Base-by-base conservation (phyloP, 148 eudicot species). In the Vaccinium corymbosum region DNA sequence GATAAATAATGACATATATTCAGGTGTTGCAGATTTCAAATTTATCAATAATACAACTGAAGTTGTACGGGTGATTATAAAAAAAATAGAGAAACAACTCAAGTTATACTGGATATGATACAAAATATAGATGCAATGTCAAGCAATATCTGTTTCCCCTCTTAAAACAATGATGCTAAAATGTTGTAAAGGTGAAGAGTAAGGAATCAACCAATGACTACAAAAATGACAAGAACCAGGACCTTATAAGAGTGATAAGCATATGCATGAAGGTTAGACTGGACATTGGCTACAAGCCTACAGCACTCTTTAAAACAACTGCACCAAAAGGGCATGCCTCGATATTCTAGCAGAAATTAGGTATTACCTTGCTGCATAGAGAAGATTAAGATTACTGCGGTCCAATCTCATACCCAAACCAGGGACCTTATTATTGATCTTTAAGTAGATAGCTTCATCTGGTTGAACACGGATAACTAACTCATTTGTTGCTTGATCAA, bases 391-490 rank as follows among this genome's bases (percentile, higher is more conserved):
- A 80, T 91, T 94, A 84, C 99, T 97, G 11, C 94, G 92, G 89
- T 97, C 99, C 90, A 97, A 85, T 93, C 92, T 87, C 98, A 97
- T 94, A 32, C 94, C 95, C 87, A 97, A 81, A 19, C 99, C 99
- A 50, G 99, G 99, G 75, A 97, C 98, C 89, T 97, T 97, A 86
- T 97, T 97, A 85, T 97, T 97, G 81, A 97, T 94, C 89, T 92
- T 97, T 81, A 97, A 81, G 86, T 93, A 94, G 78, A 97, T 93
- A 59, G 91, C 97, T 91, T 97, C 99, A 86, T 94, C 97, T 27
- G 99, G 97, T 87, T 97, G 99, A 61, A 97, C 95, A 77, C 95
- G 91, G 83, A 97, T 94, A 84, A 97, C 99, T 85, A 94, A 95
- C 92, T 97, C 99, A 88, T 97, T 97, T 66, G 97, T 93, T 76